Evolutionary conservation across 352 stramenopile species (phyloP).

Genomic region (Phytopythium cucurbitacearum): DNA sequence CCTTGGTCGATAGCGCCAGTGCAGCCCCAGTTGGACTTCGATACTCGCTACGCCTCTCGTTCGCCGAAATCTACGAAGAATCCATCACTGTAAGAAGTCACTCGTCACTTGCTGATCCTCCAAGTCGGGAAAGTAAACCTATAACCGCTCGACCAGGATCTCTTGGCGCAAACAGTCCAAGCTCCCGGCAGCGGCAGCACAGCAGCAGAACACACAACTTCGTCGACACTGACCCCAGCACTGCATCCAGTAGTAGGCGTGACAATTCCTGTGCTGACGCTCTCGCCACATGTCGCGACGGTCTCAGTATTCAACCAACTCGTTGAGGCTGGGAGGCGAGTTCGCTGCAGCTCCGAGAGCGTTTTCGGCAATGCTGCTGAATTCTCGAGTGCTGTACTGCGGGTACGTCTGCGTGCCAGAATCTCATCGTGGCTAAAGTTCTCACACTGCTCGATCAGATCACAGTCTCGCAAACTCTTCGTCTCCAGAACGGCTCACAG

Average conservation of each 20-base stretch:
- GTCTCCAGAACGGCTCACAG: slow-evolving; percentile 20
- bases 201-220: slow-evolving; percentile 5
- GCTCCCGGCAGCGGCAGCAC: slow-evolving; percentile 1
- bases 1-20: too few relatives aligned
- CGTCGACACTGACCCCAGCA: slow-evolving; percentile 12
- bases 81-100: slow-evolving; percentile 25
- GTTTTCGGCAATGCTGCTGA: slow-evolving; percentile 38
- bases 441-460: slow-evolving; percentile 16
- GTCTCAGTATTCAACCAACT: slow-evolving; percentile 19
- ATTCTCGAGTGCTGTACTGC: slow-evolving; percentile 45
- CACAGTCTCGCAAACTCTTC: slow-evolving; percentile 34
- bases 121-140: too few relatives aligned
- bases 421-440: neutral
- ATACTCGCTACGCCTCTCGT: slow-evolving; percentile 36
- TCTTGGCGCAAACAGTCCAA: slow-evolving; percentile 7
- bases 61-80: slow-evolving; percentile 57
- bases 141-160: slow-evolving; percentile 13
- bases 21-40: slow-evolving; percentile 5
- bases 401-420: slow-evolving; percentile 13
- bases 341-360: slow-evolving; percentile 11
- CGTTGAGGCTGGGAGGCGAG: slow-evolving; percentile 21
- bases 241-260: slow-evolving; percentile 11
- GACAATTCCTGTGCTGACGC: slow-evolving; percentile 23
- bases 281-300: slow-evolving; percentile 19
- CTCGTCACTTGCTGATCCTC: too few relatives aligned